Evolutionary conservation across 2,329 filamentous ascomycete species (phyloP).

Genomic region (Beauveria caledonica): DNA sequence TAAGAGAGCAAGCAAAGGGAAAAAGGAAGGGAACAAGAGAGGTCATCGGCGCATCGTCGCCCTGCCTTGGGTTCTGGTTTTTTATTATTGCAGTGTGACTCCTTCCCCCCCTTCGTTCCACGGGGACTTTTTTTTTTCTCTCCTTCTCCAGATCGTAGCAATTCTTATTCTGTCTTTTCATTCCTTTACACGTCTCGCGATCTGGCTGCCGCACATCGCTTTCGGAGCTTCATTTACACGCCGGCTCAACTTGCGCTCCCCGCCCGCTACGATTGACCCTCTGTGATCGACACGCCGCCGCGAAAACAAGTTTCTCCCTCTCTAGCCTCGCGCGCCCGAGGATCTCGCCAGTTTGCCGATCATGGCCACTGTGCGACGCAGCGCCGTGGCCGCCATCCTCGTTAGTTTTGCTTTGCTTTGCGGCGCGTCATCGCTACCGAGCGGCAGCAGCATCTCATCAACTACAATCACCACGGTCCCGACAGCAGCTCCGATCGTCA

Average conservation of each 20-base stretch:
- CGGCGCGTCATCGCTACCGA: not conserved
- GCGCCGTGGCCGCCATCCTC: not conserved
- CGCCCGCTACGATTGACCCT: not conserved
- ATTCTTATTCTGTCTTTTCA: too few species aligned
- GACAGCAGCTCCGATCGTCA: constrained; percentile 12
- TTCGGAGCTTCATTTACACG: constrained; percentile 2
- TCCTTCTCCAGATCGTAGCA: not conserved
- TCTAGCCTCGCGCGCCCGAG: not conserved
- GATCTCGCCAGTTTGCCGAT: not conserved
- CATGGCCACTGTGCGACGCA: constrained; percentile 1
- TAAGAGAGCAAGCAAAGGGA: not conserved
- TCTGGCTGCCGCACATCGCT: not conserved
- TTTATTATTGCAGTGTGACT: not conserved
- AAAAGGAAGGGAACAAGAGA: not conserved
- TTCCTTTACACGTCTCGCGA: not conserved
- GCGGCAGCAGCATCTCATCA: not conserved
- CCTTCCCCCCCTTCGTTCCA: not conserved
- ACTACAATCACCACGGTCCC: constrained; percentile 11
- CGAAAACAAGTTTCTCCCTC: not conserved
- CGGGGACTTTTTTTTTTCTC: too few species aligned
- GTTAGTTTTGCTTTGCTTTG: not conserved
- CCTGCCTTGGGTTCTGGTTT: not conserved
- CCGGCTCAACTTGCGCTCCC: not conserved
- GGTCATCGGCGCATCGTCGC: not conserved
- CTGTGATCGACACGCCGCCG: constrained; percentile 4